Conservation (phyloP, 306 rosid species). For the Dryas alaskensis region DNA sequence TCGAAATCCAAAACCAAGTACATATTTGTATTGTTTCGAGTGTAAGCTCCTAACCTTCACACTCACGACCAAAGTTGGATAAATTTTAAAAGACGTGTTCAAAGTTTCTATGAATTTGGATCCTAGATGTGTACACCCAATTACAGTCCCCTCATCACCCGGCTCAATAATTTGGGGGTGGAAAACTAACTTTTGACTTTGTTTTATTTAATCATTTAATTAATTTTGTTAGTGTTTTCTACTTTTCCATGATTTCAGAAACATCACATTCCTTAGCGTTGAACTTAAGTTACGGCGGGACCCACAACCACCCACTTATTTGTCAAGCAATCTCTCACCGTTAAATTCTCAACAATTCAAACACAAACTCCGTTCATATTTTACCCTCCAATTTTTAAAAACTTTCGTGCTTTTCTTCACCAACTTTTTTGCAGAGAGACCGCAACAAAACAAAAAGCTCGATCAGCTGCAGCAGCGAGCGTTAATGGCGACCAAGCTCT, state of each 20-base stretch:
- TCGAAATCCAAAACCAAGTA: no score
- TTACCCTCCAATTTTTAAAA: slow-evolving; percentile 13
- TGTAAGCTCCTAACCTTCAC: no score
- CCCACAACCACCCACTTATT: background rate
- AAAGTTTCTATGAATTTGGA: no score
- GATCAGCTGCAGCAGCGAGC: background rate
- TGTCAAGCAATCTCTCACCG: background rate
- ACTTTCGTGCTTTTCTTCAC: background rate
- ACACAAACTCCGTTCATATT: background rate
- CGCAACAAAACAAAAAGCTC: no score
- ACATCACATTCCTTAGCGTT: background rate
- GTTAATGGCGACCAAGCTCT: slow-evolving; percentile 42
- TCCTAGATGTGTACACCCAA: no score
- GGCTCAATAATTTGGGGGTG: background rate
- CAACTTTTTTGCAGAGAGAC: background rate
- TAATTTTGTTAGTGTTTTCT: background rate
- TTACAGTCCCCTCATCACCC: background rate
- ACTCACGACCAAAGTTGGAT: no score
- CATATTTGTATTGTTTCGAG: no score
- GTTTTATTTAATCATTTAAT: background rate
- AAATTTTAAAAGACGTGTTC: no score
- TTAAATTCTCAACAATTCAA: background rate
- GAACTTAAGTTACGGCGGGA: no score
- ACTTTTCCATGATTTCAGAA: background rate
- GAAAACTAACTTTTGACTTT: background rate